Percentiles rank a stretch among this genome's conserved stretches.
These are phyloP conservation scores for Raffaelea arxii DNA, from an alignment of 2,329 filamentous ascomycete genomes.

Conservation along the genomic window DNA sequence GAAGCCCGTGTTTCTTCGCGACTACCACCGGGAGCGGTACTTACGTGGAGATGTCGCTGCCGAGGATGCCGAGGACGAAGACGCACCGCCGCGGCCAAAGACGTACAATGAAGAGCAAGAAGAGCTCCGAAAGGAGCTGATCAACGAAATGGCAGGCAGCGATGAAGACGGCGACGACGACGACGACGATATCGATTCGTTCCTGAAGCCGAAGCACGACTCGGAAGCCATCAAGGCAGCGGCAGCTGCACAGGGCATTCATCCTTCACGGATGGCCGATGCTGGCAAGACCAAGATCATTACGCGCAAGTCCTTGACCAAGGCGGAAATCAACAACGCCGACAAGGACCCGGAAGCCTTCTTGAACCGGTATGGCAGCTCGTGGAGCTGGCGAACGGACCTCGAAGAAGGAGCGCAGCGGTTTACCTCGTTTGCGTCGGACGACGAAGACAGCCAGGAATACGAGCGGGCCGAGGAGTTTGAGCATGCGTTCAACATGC, in stretches of 20 bases:
- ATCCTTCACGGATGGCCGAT: conserved; percentile 43
- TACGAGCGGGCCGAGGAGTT: conserved; percentile 72
- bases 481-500: conserved; percentile 88
- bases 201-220: conserved; percentile 75
- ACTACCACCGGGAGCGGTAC: conserved; percentile 90
- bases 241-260: conserved; percentile 23
- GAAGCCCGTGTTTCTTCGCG: conserved; percentile 74
- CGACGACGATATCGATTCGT: conserved; percentile 42
- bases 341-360: conserved; percentile 83
- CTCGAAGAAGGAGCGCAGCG: conserved; percentile 34
- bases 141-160: conserved; percentile 70
- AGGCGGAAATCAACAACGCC: conserved; percentile 62
- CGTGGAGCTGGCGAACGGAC: conserved; percentile 4
- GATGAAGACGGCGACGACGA: conserved; percentile 50
- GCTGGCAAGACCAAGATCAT: conserved; percentile 32
- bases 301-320: conserved; percentile 19
- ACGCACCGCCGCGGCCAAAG: conserved; percentile 17
- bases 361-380: conserved; percentile 90
- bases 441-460: conserved; percentile 79
- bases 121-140: conserved; percentile 57
- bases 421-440: conserved; percentile 79
- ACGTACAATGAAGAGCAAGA: no score
- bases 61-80: conserved; percentile 48
- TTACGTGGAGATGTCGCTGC: conserved; percentile 56
- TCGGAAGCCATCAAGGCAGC: conserved; percentile 8